Evolutionary conservation across 345 rosid genomes (phyloP).

Genomic region (Corymbia maculata): DNA sequence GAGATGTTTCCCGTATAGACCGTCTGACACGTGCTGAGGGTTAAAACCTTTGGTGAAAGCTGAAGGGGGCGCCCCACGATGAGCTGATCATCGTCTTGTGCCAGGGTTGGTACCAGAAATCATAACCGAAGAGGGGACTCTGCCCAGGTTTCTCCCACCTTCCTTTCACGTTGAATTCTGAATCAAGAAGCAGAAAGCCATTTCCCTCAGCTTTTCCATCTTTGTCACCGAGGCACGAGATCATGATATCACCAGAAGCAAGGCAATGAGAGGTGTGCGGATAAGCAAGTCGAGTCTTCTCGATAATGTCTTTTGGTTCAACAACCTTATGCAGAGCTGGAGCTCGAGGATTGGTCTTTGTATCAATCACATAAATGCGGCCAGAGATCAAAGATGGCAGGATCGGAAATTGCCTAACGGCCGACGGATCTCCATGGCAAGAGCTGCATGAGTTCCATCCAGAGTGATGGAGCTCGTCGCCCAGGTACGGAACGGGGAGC

Average conservation of each 20-base stretch:
- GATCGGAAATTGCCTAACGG: slow-evolving; percentile 51
- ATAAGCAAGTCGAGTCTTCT: slow-evolving; percentile 77
- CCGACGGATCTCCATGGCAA: slow-evolving; percentile 81
- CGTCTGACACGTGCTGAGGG: slow-evolving; percentile 73
- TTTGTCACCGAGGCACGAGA: slow-evolving; percentile 83
- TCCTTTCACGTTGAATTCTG: slow-evolving; percentile 76
- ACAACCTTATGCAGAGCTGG: slow-evolving; percentile 82
- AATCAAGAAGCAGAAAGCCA: slow-evolving; percentile 90
- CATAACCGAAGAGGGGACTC: slow-evolving; percentile 75
- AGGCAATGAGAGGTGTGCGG: slow-evolving; percentile 97
- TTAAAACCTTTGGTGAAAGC: slow-evolving; percentile 77
- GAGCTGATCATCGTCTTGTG: slow-evolving; percentile 91
- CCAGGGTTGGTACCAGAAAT: slow-evolving; percentile 94
- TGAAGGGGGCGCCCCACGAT: slow-evolving; percentile 91
- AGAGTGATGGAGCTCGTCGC: slow-evolving; percentile 90
- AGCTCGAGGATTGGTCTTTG: slow-evolving; percentile 51
- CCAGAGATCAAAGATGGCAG: slow-evolving; percentile 88
- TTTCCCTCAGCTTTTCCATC: slow-evolving; percentile 84
- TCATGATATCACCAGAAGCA: slow-evolving; percentile 72
- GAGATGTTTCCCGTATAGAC: slow-evolving; percentile 77
- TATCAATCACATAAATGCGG: slow-evolving; percentile 67
- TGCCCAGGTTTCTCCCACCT: slow-evolving; percentile 93
- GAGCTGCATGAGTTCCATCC: slow-evolving; percentile 98
- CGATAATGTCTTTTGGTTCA: slow-evolving; percentile 44
- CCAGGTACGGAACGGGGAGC: slow-evolving; percentile 58